Percentiles rank a stretch among this genome's conserved stretches.
Conservation (phyloP, 2,329 filamentous ascomycete species). For the Helminthosporium solani region DNA sequence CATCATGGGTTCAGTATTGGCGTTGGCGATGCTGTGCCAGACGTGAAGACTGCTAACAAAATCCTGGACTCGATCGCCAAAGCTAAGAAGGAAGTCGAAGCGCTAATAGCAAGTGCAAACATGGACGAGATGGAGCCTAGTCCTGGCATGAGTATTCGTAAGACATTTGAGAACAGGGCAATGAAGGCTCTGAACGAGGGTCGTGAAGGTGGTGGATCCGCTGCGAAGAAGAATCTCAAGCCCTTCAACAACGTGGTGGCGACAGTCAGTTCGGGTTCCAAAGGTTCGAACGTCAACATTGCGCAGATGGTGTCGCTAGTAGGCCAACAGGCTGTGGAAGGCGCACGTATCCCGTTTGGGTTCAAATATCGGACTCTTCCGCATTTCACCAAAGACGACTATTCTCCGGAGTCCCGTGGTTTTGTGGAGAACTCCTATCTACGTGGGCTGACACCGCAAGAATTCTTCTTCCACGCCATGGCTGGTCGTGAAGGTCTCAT, state of each 20-base stretch:
- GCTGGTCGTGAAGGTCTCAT: conserved; percentile 99
- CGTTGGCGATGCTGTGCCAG: conserved; percentile 96
- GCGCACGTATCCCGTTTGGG: conserved; percentile 97
- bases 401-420: conserved; percentile 92
- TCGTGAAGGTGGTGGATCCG: conserved; percentile 93
- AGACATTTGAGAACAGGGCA: conserved; percentile 97
- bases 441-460: conserved; percentile 87
- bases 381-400: conserved; percentile 99
- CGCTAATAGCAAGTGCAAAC: conserved; percentile 75
- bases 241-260: conserved; percentile 95
- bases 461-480: conserved; percentile 99
- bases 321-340: conserved; percentile 96
- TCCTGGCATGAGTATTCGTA: conserved; percentile 97
- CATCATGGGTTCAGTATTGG: conserved; percentile 97
- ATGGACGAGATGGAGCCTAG: conserved; percentile 86
- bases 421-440: conserved; percentile 99
- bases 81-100: conserved; percentile 78
- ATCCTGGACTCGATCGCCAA: conserved; percentile 79
- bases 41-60: conserved; percentile 77
- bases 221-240: conserved; percentile 88
- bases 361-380: conserved; percentile 98
- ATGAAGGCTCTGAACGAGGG: conserved; percentile 91
- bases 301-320: conserved; percentile 99
- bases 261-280: conserved; percentile 95
- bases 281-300: conserved; percentile 98